Percentiles rank a stretch among this genome's conserved stretches.
Conservation (phyloP, 805 yeast species). For the Lipomyces anomalus region DNA sequence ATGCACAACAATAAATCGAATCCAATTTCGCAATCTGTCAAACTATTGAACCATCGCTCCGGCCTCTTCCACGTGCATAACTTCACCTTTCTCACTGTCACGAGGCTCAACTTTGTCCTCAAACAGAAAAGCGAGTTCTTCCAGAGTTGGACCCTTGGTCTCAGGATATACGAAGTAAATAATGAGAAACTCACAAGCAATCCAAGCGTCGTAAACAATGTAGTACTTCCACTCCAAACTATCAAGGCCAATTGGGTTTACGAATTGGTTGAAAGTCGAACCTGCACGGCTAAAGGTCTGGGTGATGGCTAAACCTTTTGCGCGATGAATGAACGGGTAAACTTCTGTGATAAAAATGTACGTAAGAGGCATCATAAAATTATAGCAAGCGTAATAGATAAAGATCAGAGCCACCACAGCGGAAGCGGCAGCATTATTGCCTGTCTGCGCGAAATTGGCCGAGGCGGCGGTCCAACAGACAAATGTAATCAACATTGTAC, state of each 20-base stretch:
- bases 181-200: slow-evolving; percentile 31
- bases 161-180: slow-evolving; percentile 40
- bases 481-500: slow-evolving; percentile 34
- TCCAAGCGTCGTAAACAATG: slow-evolving; percentile 32
- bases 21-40: too few species aligned
- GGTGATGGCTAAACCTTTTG: slow-evolving; percentile 39
- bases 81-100: too few species aligned
- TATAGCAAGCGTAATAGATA: slow-evolving; percentile 16
- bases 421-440: slow-evolving; percentile 1
- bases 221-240: slow-evolving; percentile 43
- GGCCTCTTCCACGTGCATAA: too few species aligned
- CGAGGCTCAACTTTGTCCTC: slow-evolving; percentile 34
- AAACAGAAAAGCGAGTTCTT: slow-evolving; percentile 41
- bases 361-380: slow-evolving; percentile 13
- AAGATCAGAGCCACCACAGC: slow-evolving; percentile 20
- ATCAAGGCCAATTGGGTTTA: slow-evolving; percentile 39
- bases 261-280: slow-evolving; percentile 33
- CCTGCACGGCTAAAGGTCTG: slow-evolving; percentile 23
- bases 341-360: slow-evolving; percentile 24
- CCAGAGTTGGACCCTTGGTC: slow-evolving; percentile 41
- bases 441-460: slow-evolving; percentile 2
- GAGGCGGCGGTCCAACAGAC: slow-evolving; percentile 19
- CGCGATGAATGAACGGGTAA: slow-evolving; percentile 33
- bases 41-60: too few species aligned
- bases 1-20: too few species aligned